Base-by-base conservation (phyloP, 345 rosid species). In the Gynandropsis gynandra region DNA sequence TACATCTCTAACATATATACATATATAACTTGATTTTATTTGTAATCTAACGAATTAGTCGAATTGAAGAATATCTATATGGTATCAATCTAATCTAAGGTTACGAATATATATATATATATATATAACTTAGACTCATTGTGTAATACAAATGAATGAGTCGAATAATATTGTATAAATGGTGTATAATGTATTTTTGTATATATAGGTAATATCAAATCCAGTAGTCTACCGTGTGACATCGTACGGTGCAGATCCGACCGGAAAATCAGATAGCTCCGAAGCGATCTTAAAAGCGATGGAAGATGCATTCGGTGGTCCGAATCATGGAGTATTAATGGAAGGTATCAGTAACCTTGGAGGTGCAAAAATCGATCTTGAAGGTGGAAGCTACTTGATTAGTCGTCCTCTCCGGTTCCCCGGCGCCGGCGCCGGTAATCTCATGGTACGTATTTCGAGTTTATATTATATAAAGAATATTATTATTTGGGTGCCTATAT, bases 171-270 rank as follows among this genome's bases (percentile, higher is more conserved):
- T n/a, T n/a, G n/a, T n/a, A n/a, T n/a, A n/a, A n/a, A n/a, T n/a
- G n/a, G n/a, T n/a, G n/a, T n/a, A n/a, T n/a, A 24, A 24, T 24
- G 5, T 24, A 24, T 5, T 2, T 24, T 2, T 24, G 29, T 24
- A 24, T 24, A 24, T 24, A 24, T 24, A 72, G 86, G 78, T 38
- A 32, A 42, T 8, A 35, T 44, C 62, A 0, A 50, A 60, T 37
- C 67, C 81, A 1, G 65, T 66, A 0, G 76, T 79, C 15, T 87
- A 77, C 32, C 33, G 9, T 0, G 80, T 74, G 27, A 82, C 80
- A 47, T 45, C 78, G 5, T 92, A 79, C 58, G 99, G 97, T 1
- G 99, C 95, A 9, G 97, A 92, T 69, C 94, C 94, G 10, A 69
- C 81, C 0, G 95, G 99, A 20, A 73, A 73, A 59, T 43, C 13